These are phyloP conservation scores for Sugiyamaella novakii DNA, from an alignment of 1,139 yeast genomes.

Conservation along the genomic window DNA sequence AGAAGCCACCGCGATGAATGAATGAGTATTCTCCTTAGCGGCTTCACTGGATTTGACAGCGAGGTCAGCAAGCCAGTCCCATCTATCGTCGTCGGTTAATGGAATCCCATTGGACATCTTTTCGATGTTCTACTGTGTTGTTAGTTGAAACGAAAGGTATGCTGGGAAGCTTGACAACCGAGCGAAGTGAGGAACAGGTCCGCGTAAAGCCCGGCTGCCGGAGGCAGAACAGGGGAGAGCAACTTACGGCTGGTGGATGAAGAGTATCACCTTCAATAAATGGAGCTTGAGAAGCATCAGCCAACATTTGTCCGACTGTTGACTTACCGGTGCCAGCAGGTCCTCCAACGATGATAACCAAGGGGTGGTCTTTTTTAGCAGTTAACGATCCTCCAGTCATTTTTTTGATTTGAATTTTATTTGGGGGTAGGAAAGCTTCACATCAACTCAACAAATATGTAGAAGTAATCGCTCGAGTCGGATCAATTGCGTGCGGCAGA, in stretches of 20 bases:
- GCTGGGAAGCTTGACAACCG: neutral
- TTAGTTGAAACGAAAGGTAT: neutral
- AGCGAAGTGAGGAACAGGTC: neutral
- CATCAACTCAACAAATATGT: conserved; percentile 9
- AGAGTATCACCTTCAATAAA: conserved; percentile 84
- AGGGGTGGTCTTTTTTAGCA: conserved; percentile 18
- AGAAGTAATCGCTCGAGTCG: too few species aligned
- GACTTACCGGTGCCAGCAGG: conserved; percentile 96
- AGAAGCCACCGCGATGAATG: conserved; percentile 56
- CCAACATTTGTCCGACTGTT: conserved; percentile 64
- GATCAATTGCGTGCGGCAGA: conserved; percentile 1
- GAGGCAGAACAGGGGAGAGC: too few species aligned
- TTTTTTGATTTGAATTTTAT: neutral
- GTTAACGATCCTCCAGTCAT: conserved; percentile 7
- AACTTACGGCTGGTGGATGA: conserved; percentile 58
- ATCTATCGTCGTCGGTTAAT: conserved; percentile 82
- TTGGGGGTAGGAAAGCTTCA: neutral
- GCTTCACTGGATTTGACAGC: conserved; percentile 44
- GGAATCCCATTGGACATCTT: conserved; percentile 86
- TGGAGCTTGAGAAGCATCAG: conserved; percentile 50
- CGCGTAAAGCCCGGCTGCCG: too few species aligned
- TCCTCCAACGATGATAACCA: conserved; percentile 65
- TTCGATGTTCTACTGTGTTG: conserved; percentile 53
- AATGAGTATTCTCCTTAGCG: conserved; percentile 43
- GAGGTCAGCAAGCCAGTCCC: conserved; percentile 77